phyloP scores from a whole-genome alignment of 352 stramenopile genomes.

The Phytophthora boehmeriae region DNA sequence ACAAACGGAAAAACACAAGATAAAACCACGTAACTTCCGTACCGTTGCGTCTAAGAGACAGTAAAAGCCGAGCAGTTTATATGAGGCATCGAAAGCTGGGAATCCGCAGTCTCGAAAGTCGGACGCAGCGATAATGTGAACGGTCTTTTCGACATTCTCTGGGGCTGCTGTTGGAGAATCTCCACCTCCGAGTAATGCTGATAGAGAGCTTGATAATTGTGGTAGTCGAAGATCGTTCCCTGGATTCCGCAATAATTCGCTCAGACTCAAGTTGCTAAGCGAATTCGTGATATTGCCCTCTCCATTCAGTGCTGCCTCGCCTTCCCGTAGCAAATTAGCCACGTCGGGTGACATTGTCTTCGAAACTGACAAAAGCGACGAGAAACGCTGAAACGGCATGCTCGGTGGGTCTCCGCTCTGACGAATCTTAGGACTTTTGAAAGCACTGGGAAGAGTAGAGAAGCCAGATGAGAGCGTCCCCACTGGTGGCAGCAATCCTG shows the following conservation, averaged over 20 bases:
- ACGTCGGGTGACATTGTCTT: slow-evolving; percentile 55
- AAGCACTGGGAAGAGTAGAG: slow-evolving; percentile 16
- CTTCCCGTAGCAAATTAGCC: slow-evolving; percentile 60
- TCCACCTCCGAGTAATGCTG: slow-evolving; percentile 35
- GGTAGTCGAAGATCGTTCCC: not conserved
- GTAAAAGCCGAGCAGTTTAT: slow-evolving; percentile 64
- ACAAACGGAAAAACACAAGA: not conserved
- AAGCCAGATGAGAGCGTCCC: slow-evolving; percentile 27
- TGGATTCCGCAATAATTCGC: slow-evolving; percentile 25
- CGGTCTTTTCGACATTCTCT: slow-evolving; percentile 22
- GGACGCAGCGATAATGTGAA: slow-evolving; percentile 44
- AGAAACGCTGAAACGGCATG: slow-evolving; percentile 45
- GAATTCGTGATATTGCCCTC: slow-evolving; percentile 64
- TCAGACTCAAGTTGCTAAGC: slow-evolving; percentile 61
- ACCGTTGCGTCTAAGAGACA: slow-evolving; percentile 43
- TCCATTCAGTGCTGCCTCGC: slow-evolving; percentile 58
- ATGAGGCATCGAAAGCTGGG: slow-evolving; percentile 57
- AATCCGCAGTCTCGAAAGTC: slow-evolving; percentile 71
- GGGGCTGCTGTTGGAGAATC: slow-evolving; percentile 27
- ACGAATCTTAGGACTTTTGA: slow-evolving; percentile 4
- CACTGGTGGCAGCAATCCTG: slow-evolving; percentile 30
- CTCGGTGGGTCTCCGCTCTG: not conserved
- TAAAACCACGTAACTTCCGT: not conserved
- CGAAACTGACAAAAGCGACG: slow-evolving; percentile 54
- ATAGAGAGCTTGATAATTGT: slow-evolving; percentile 24